Base-by-base conservation (phyloP, 2,329 filamentous ascomycete species). In the Monosporascus sp. region DNA sequence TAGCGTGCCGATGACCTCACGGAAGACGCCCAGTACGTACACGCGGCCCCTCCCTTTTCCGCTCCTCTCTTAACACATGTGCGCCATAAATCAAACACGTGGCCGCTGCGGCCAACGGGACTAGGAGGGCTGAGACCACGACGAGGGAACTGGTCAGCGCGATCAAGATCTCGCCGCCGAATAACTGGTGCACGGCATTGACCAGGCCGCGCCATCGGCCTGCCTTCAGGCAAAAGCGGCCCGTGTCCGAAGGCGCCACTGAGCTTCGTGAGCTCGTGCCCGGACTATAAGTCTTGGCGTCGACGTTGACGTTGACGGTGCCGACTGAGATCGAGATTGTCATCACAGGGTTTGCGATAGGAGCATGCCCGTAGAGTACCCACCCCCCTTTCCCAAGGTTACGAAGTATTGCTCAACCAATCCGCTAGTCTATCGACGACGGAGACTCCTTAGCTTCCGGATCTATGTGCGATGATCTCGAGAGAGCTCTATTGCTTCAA, bases 271-370 rank as follows among this genome's bases (percentile, higher is more conserved):
- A 74, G 61, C 47, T 68, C 68, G 56, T 72, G 68, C 62, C 14
- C 22, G 3, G 36, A 20, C 52, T 74, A 72, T 41, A 72, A 9
- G 71, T 64, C 50, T 73, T 72, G 27, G 66, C 71, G 51, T 70
- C 68, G 48, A 67, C 71, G 51, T 70, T 69, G 48, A 68, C 62
- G 53, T 74, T 70, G 51, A 75, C 57, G 20, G 74, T 65, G 3
- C 72, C 66, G 34, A 75, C 65, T 0, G 69, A 68, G 47, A 74
- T 69, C 7, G 68, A 65, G 2, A 75, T 62, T 15, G 70, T 50
- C 1, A 75, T 66, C 17, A 71, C 71, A 1, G 74, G 50, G 2
- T 76, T 63, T 0, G 72, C 0, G 74, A 74, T 1, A 76, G 60
- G 54, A 76, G 76, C 38, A 70, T 71, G 57, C 55, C 57, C 5